Evolutionary conservation across 805 yeast species (phyloP).

Genomic region (Yarrowia osloensis): DNA sequence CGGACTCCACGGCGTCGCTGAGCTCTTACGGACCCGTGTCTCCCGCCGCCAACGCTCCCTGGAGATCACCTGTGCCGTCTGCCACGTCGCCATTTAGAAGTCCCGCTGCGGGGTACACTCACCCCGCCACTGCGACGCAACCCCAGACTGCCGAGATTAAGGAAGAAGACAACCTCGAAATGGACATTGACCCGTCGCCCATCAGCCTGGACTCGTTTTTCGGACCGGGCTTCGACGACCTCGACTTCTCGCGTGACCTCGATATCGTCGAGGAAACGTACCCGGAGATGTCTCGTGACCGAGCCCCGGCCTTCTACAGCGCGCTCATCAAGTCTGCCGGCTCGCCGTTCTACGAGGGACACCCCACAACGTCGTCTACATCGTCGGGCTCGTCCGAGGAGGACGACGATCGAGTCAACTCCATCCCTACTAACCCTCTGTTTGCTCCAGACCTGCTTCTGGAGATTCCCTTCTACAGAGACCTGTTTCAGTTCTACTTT

Average conservation of each 20-base stretch:
- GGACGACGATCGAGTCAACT: conserved; percentile 42
- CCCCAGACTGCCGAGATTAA: neutral
- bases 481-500: conserved; percentile 63
- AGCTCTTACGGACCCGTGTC: conserved; percentile 6
- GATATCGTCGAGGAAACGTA: conserved; percentile 25
- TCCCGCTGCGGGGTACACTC: neutral
- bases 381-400: conserved; percentile 3
- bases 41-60: conserved; percentile 1
- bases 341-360: conserved; percentile 1
- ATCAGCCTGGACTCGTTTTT: conserved; percentile 17
- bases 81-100: neutral
- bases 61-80: neutral
- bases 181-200: conserved; percentile 7
- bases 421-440: conserved; percentile 41
- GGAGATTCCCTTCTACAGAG: conserved; percentile 60
- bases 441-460: conserved; percentile 58
- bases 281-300: neutral
- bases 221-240: neutral
- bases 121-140: no score
- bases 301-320: neutral
- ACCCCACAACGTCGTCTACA: neutral
- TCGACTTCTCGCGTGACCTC: conserved; percentile 3
- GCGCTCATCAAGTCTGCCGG: neutral
- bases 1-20: neutral
- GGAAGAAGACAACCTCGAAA: neutral